These are phyloP conservation scores for Vickermania ingenoplastis DNA, from an alignment of 208 protist species.

Conservation along the genomic window DNA sequence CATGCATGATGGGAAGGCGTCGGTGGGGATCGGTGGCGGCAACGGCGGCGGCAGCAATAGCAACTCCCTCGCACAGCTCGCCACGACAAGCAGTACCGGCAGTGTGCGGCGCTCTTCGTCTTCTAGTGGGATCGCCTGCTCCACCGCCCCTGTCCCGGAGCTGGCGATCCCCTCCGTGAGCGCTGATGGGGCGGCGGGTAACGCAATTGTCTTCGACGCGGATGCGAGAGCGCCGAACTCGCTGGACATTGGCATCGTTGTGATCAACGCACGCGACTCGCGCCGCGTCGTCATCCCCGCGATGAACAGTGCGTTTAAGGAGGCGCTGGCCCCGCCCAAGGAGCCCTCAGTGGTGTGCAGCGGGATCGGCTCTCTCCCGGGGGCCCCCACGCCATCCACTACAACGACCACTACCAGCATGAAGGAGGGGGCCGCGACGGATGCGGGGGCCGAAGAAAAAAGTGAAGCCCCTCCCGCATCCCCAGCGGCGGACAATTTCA, in stretches of 20 bases:
- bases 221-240: background rate
- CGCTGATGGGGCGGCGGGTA: background rate
- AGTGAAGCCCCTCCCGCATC: too few relatives aligned
- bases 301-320: conserved; percentile 14
- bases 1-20: background rate
- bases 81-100: background rate
- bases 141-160: background rate
- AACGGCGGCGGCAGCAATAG: background rate
- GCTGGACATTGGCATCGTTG: conserved; percentile 42
- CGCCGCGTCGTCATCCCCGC: conserved; percentile 22
- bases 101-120: background rate
- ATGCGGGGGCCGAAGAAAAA: background rate
- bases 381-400: background rate
- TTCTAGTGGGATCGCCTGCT: background rate
- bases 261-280: conserved; percentile 23
- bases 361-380: background rate
- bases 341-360: background rate
- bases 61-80: background rate
- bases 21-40: background rate
- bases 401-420: background rate
- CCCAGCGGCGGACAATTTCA: too few relatives aligned
- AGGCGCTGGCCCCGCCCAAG: conserved; percentile 7
- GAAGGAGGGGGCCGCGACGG: background rate
- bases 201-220: background rate
- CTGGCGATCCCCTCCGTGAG: background rate